Percentiles rank a stretch among this genome's conserved stretches.
Evolutionary conservation across 1,284 basidiomycete genomes (phyloP).

Genomic region (Puccinia novopanici): DNA sequence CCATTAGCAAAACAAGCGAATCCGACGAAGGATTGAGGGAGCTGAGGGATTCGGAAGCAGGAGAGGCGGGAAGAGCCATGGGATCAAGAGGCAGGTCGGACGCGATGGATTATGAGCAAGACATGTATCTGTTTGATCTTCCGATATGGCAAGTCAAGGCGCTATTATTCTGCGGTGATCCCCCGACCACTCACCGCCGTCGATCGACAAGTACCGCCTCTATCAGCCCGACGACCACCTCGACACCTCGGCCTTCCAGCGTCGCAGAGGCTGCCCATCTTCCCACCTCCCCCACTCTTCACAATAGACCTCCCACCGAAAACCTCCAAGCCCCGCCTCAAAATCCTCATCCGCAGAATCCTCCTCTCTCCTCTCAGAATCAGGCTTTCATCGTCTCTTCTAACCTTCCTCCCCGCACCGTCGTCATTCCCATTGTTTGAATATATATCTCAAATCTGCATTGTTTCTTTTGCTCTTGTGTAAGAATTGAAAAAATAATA

Average conservation of each 20-base stretch:
- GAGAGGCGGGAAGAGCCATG: too few relatives aligned
- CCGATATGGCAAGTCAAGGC: slow-evolving; percentile 2
- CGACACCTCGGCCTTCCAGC: slow-evolving; percentile 1
- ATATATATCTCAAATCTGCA: neutral
- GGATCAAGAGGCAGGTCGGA: neutral
- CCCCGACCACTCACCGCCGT: neutral
- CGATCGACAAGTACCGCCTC: neutral
- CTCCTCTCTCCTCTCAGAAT: neutral
- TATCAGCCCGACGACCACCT: neutral
- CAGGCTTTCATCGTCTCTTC: neutral
- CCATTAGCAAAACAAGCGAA: neutral
- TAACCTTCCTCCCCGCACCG: neutral
- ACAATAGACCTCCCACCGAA: neutral
- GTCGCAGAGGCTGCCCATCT: neutral
- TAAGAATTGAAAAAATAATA: too few relatives aligned
- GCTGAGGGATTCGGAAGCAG: neutral
- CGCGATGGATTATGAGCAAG: neutral
- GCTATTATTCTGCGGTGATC: neutral
- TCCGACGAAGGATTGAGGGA: neutral
- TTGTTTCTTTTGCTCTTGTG: too few relatives aligned
- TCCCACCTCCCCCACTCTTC: neutral
- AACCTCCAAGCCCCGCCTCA: neutral
- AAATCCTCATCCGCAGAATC: neutral
- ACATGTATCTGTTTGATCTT: slow-evolving; percentile 7
- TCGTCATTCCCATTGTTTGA: slow-evolving; percentile 9